phyloP scores from a whole-genome alignment of 257 asterid species.

The Penstemon davidsonii region DNA sequence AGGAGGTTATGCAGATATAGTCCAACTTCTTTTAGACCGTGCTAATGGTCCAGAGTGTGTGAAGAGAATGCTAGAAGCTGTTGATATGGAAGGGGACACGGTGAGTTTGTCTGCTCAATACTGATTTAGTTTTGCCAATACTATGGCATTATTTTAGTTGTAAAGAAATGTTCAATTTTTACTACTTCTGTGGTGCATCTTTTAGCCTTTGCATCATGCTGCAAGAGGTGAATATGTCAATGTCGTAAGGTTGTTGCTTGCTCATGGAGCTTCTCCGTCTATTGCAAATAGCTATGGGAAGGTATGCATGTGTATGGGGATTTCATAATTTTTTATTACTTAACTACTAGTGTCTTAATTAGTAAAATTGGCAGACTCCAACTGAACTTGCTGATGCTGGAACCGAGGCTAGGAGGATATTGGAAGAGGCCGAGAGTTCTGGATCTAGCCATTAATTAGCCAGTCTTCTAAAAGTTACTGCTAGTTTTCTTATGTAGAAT shows the following conservation, averaged over 20 bases:
- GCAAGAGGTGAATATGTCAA: constrained; percentile 73
- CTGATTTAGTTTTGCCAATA: not conserved
- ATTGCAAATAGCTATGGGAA: constrained; percentile 53
- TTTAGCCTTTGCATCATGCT: constrained; percentile 88
- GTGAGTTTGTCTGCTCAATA: constrained; percentile 44
- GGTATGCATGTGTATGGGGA: constrained; percentile 50
- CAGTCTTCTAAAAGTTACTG: constrained; percentile 16
- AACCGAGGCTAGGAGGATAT: constrained; percentile 54
- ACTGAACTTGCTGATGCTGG: constrained; percentile 67
- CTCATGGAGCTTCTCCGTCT: constrained; percentile 65
- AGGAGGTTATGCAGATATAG: constrained; percentile 75
- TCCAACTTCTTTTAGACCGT: constrained; percentile 46
- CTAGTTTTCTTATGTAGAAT: not conserved
- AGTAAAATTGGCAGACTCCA: constrained; percentile 51
- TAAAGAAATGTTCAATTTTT: not conserved
- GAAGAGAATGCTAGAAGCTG: constrained; percentile 68
- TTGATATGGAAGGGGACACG: constrained; percentile 79
- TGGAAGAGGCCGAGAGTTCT: constrained; percentile 51
- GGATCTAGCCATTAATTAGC: constrained; percentile 25
- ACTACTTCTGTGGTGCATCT: constrained; percentile 21
- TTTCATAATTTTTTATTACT: not conserved
- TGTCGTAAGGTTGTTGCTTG: constrained; percentile 53
- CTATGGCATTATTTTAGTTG: constrained; percentile 2
- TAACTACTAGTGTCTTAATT: constrained; percentile 11
- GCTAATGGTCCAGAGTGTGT: constrained; percentile 51